These are phyloP conservation scores for Mallotus japonicus DNA, from an alignment of 441 rosid genomes.

Conservation along the genomic window DNA sequence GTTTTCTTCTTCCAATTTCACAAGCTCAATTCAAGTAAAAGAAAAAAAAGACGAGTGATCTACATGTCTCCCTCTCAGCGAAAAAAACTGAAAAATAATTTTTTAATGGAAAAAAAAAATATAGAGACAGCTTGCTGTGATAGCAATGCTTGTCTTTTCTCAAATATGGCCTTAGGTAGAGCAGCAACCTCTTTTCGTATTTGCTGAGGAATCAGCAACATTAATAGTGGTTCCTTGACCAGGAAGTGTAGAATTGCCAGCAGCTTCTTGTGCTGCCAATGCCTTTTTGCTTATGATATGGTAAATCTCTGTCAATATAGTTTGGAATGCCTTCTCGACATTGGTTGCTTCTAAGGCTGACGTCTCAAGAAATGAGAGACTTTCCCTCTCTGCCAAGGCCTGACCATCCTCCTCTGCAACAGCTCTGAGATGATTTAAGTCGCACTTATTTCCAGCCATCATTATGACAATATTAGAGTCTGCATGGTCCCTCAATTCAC, in stretches of 20 bases:
- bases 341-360: constrained; percentile 87
- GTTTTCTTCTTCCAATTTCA: constrained; percentile 30
- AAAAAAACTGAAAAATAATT: constrained; percentile 32
- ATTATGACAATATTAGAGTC: constrained; percentile 94
- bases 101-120: neutral
- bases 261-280: constrained; percentile 87
- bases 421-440: constrained; percentile 82
- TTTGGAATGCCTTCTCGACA: constrained; percentile 85
- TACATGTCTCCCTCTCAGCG: constrained; percentile 50
- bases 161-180: constrained; percentile 40
- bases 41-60: constrained; percentile 32
- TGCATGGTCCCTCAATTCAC: constrained; percentile 88
- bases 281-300: constrained; percentile 91
- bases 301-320: constrained; percentile 75
- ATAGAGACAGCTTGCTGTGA: constrained; percentile 24
- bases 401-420: constrained; percentile 74
- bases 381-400: constrained; percentile 75
- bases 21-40: constrained; percentile 29
- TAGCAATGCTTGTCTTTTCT: constrained; percentile 16
- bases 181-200: constrained; percentile 62
- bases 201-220: constrained; percentile 59
- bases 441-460: constrained; percentile 96
- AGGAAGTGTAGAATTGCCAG: constrained; percentile 51
- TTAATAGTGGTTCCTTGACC: constrained; percentile 85
- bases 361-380: constrained; percentile 88